Base-by-base conservation (phyloP, 2,329 filamentous ascomycete genomes). In the Fusarium algeriense region DNA sequence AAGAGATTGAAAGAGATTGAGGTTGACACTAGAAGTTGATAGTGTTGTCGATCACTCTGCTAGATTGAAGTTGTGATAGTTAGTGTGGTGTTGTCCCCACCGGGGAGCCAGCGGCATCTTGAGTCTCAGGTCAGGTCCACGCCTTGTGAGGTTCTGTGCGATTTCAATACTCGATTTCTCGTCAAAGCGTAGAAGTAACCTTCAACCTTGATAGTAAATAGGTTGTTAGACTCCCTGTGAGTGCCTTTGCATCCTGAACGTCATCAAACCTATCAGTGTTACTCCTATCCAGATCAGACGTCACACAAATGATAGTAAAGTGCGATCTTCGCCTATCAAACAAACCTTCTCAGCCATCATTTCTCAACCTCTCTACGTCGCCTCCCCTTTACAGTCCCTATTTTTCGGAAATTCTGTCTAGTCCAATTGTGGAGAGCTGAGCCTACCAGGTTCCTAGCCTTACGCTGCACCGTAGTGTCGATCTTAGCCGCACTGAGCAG, bases 11-110 rank as follows among this genome's bases (percentile, higher is more conserved):
- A 45, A 26, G 58, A 69, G 43, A 59, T 69, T 54, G 26, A 11
- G 15, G 17, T 5, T 37, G 30, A 38, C 23, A 28, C 26, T 57
- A 15, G n/a, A 52, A 52, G 30, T 38, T 15, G 30, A 23, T 67
- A 53, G 28, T 41, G 30, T 45, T 70, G 68, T 55, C 53, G 68
- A 70, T 70, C 68, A 20, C 32, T 64, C 45, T 70, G 48, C 46
- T 44, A 56, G 19, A 19, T 37, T 54, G 34, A 48, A 55, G 52
- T 46, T 46, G 53, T 41, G 43, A 61, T 30, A 26, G 14, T 30
- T 68, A 68, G 68, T 49, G 64, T 41, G 37, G 40, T 28, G 52
- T 38, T 49, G 43, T 28, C 17, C 15, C 55, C 28, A 50, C 35
- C 15, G 12, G 26, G 34, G 37, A n/a, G 34, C 20, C 23, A 26